phyloP scores from a whole-genome alignment of 1,139 yeast genomes.

The Geotrichum cucujoidarum region DNA sequence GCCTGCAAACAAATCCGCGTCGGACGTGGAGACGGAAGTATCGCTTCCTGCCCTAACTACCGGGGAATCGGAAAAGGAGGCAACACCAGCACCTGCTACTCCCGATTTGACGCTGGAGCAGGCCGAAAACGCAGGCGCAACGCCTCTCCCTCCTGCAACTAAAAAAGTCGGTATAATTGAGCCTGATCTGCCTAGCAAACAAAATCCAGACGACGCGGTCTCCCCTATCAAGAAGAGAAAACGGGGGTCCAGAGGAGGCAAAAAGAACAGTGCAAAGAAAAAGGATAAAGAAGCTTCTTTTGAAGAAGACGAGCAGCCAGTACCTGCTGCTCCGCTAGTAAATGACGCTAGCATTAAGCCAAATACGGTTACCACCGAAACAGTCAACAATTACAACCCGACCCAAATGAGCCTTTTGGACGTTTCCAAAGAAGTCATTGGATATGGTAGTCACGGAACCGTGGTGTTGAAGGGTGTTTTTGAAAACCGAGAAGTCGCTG shows the following conservation, averaged over 20 bases:
- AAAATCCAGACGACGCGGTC: slow-evolving; percentile 3
- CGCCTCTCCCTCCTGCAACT: not conserved
- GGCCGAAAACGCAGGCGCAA: too few species aligned
- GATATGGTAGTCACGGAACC: slow-evolving; percentile 97
- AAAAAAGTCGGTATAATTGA: slow-evolving; percentile 25
- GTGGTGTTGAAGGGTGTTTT: slow-evolving; percentile 87
- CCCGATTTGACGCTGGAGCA: not conserved
- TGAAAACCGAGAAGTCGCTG: slow-evolving; percentile 92
- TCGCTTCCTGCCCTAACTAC: not conserved
- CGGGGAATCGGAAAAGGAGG: not conserved
- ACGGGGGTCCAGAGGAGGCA: slow-evolving; percentile 85
- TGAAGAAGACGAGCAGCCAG: slow-evolving; percentile 2
- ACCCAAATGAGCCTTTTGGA: slow-evolving; percentile 46
- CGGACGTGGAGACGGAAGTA: too few species aligned
- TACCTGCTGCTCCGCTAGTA: slow-evolving; percentile 13
- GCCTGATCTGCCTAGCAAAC: slow-evolving; percentile 20
- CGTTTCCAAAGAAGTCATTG: slow-evolving; percentile 69
- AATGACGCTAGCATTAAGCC: slow-evolving; percentile 13
- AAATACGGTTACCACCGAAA: not conserved
- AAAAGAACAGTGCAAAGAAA: slow-evolving; percentile 37
- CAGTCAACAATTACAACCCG: slow-evolving; percentile 1
- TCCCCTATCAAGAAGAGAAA: slow-evolving; percentile 51
- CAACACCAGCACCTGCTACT: not conserved
- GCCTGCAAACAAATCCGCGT: not conserved
- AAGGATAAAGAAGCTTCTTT: slow-evolving; percentile 8